Evolutionary conservation across 441 rosid species (phyloP).

Genomic region (Hura crepitans): DNA sequence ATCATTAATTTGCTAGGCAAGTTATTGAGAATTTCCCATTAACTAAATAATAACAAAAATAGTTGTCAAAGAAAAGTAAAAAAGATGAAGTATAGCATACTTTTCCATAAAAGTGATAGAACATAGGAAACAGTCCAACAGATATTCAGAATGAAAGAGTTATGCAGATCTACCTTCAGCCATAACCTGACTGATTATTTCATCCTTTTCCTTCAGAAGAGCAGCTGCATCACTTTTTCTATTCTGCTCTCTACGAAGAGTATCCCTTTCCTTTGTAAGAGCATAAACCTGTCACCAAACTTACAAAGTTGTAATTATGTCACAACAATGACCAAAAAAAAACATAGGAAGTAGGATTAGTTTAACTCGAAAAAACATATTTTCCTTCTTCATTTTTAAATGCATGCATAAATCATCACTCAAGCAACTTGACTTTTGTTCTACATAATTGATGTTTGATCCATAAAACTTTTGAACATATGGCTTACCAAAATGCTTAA

Average conservation of each 20-base stretch:
- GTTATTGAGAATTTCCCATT: not conserved
- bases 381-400: constrained; percentile 6
- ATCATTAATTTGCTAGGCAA: not conserved
- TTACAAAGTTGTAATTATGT: constrained; percentile 16
- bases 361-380: not conserved
- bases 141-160: constrained; percentile 6
- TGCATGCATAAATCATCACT: not conserved
- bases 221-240: constrained; percentile 95
- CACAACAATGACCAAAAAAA: constrained; percentile 1
- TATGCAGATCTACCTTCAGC: constrained; percentile 77
- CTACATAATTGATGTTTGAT: not conserved
- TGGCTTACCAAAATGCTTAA: not conserved
- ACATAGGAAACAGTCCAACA: not conserved
- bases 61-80: no score
- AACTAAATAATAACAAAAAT: not conserved
- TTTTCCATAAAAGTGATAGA: not conserved
- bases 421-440: constrained; percentile 3
- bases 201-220: constrained; percentile 98
- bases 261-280: constrained; percentile 95
- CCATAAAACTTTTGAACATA: not conserved
- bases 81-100: not conserved
- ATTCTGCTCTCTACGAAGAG: constrained; percentile 94
- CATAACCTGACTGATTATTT: constrained; percentile 95
- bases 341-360: not conserved
- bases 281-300: constrained; percentile 71